Percentiles rank a stretch among this genome's conserved stretches.
phyloP scores from a whole-genome alignment of 176 grass and related monocot species.

The Rhipidocladum racemiflorum region DNA sequence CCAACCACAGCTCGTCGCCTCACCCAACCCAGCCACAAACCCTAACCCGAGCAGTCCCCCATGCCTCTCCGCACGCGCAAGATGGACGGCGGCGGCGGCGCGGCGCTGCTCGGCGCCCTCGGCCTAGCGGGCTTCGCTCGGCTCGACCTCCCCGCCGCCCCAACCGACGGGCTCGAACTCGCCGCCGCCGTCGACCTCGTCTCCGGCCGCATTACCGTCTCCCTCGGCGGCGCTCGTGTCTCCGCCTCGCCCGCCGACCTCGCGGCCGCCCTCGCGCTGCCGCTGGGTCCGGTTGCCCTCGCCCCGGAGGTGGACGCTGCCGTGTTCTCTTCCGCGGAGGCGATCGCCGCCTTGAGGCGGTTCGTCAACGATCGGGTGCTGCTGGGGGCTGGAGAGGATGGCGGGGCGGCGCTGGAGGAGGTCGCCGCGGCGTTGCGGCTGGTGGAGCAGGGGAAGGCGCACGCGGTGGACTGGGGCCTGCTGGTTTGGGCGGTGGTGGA shows the following conservation, averaged over 20 bases:
- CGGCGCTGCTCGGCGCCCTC: not conserved
- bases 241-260: constrained; percentile 5
- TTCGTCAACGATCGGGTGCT: constrained; percentile 35
- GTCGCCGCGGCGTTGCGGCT: constrained; percentile 17
- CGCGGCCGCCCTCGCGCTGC: constrained; percentile 23
- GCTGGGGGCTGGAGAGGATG: not conserved
- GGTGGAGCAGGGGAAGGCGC: constrained; percentile 34
- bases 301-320: not conserved
- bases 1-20: not conserved
- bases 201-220: constrained; percentile 8
- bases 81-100: not conserved
- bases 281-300: not conserved
- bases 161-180: constrained; percentile 8
- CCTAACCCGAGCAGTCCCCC: not conserved
- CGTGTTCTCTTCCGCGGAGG: constrained; percentile 18
- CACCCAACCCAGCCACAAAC: constrained; percentile 21
- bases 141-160: constrained; percentile 5
- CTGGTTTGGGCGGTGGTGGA: constrained; percentile 34
- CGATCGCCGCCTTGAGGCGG: constrained; percentile 34
- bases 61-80: not conserved
- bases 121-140: constrained; percentile 22
- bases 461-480: constrained; percentile 29
- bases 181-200: not conserved
- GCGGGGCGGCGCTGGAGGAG: not conserved
- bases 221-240: not conserved